A percentile compares a stretch with the other conserved stretches of the same genome.
phyloP scores from a whole-genome alignment of 352 stramenopile genomes.

The Globisporangium heterothallicum region DNA sequence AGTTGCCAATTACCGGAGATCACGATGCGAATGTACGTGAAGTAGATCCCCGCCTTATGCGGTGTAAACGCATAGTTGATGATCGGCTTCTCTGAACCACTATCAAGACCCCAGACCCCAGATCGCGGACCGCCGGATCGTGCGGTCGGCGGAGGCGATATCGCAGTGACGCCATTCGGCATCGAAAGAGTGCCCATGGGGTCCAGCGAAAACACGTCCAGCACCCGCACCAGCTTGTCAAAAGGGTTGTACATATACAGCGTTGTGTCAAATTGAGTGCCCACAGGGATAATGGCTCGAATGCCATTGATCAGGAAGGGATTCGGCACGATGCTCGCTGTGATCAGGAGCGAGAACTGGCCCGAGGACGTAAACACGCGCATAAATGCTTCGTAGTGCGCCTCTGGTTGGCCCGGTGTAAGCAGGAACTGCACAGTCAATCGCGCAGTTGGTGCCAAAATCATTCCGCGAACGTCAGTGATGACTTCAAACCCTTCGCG shows the following conservation, averaged over 20 bases:
- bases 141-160: neutral
- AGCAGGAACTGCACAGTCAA: constrained; percentile 36
- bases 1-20: constrained; percentile 12
- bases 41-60: constrained; percentile 19
- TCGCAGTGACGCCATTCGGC: neutral
- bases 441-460: constrained; percentile 26
- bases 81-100: constrained; percentile 26
- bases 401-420: constrained; percentile 22
- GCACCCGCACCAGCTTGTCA: constrained; percentile 33
- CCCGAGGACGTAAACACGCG: constrained; percentile 43
- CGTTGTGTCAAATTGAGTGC: constrained; percentile 22
- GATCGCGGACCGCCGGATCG: neutral
- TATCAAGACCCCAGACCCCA: constrained; percentile 34
- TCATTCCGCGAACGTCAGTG: constrained; percentile 26
- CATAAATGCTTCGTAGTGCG: constrained; percentile 23
- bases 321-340: constrained; percentile 24
- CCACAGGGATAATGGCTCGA: constrained; percentile 26
- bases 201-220: constrained; percentile 42
- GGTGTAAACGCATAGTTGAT: constrained; percentile 30
- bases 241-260: constrained; percentile 40
- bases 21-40: constrained; percentile 33
- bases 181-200: constrained; percentile 24
- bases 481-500: constrained; percentile 35
- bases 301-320: constrained; percentile 23
- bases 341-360: constrained; percentile 35